Percentiles rank a stretch among this genome's conserved stretches.
Conservation (phyloP, 768 basidiomycete genomes). For the Naganishia onofrii region DNA sequence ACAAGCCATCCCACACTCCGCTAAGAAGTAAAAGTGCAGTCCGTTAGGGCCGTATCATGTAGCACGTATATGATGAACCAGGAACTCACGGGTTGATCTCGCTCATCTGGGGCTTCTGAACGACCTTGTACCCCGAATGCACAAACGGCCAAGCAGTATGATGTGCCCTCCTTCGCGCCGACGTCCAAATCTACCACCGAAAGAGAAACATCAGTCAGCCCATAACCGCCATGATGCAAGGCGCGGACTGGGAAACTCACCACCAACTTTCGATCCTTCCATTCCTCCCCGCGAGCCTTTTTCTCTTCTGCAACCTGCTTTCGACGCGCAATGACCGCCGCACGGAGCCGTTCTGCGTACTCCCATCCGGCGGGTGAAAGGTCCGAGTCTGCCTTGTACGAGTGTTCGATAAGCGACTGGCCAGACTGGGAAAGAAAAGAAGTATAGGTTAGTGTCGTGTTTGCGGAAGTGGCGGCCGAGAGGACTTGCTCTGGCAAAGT, state of each 20-base stretch:
- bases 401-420: slow-evolving; percentile 97
- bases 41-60: no score
- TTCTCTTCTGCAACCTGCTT: slow-evolving; percentile 71
- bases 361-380: slow-evolving; percentile 93
- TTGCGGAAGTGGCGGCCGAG: background rate
- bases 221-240: slow-evolving; percentile 23
- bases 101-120: slow-evolving; percentile 93
- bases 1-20: slow-evolving; percentile 86
- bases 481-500: slow-evolving; percentile 80
- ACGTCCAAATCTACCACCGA: slow-evolving; percentile 85
- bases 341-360: slow-evolving; percentile 82
- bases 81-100: slow-evolving; percentile 89
- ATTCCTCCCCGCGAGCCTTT: slow-evolving; percentile 56
- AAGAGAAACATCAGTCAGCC: background rate
- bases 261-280: slow-evolving; percentile 53
- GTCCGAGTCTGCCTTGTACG: slow-evolving; percentile 97
- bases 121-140: slow-evolving; percentile 64
- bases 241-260: slow-evolving; percentile 19
- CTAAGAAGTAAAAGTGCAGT: no score
- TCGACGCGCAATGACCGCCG: slow-evolving; percentile 82
- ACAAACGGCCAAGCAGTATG: slow-evolving; percentile 94
- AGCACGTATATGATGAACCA: no score
- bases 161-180: slow-evolving; percentile 83
- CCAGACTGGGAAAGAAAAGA: slow-evolving; percentile 68
- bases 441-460: background rate